Evolutionary conservation across 768 basidiomycete species (phyloP).

Genomic region (Mrakia blollopis): DNA sequence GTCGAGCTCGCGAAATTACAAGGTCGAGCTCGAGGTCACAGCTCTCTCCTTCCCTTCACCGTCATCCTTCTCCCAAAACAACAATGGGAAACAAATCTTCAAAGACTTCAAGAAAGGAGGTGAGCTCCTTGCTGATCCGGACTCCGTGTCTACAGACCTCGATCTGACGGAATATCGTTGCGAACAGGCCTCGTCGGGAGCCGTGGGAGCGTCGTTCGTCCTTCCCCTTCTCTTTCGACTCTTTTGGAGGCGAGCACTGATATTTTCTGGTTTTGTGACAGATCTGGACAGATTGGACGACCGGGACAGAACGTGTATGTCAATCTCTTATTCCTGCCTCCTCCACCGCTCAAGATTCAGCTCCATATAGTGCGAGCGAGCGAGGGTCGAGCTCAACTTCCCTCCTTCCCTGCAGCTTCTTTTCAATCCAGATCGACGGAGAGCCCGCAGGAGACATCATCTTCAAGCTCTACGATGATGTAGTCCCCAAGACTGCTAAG

Average conservation of each 20-base stretch:
- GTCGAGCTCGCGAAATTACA: background rate
- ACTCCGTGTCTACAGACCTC: background rate
- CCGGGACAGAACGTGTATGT: constrained; percentile 5
- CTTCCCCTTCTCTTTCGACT: background rate
- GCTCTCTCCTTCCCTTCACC: background rate
- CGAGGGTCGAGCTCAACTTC: background rate
- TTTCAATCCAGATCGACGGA: constrained; percentile 28
- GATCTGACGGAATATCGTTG: background rate
- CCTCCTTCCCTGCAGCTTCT: constrained; percentile 9
- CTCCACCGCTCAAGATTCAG: background rate
- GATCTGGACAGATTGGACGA: background rate
- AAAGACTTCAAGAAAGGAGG: background rate
- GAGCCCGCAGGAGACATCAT: constrained; percentile 21
- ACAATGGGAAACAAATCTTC: constrained; percentile 5
- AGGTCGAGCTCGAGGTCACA: background rate
- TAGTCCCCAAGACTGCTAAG: constrained; percentile 34
- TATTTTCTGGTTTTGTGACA: background rate
- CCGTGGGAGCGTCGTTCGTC: background rate
- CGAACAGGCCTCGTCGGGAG: background rate
- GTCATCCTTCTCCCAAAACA: background rate
- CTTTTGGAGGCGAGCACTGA: no score
- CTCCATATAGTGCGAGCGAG: background rate
- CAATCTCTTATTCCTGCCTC: background rate
- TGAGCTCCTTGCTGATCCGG: background rate
- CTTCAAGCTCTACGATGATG: constrained; percentile 30